Base-by-base conservation (phyloP, 176 grass and related monocot genomes). In the Eleusine indica region DNA sequence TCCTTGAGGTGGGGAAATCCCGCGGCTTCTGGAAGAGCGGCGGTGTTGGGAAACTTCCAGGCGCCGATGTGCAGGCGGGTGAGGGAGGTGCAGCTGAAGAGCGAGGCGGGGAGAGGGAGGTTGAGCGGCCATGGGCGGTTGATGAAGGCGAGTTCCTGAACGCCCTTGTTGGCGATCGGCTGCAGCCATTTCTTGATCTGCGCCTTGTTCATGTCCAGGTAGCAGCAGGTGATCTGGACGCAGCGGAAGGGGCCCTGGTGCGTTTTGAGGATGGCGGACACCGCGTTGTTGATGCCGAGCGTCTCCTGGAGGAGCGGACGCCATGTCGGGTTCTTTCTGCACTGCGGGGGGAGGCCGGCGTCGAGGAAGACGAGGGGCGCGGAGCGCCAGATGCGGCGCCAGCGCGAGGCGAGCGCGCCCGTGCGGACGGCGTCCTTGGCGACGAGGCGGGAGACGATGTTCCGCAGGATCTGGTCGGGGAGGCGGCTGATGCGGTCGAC, bases 401-500 rank as follows among this genome's bases (percentile, higher is more conserved):
- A 61, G 58, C 58, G 58, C n/a, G 58, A 61, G 58, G 58, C 58
- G 7, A 61, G 58, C 58, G 21, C 58, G 21, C n/a, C 21, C 8
- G 58, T 25, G 58, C n/a, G n/a, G n/a, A 22, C 56, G n/a, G 58
- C 58, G 58, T 61, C 58, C 58, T 10, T 25, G 58, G 58, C 58
- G 58, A 3, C 2, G 58, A 61, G 58, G 58, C 58, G n/a, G 58
- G 58, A 61, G 58, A 61, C 58, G 58, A 61, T 61, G 58, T 66
- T 66, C 12, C 29, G 63, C 12, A 66, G 63, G 63, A 22, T 10
- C 5, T n/a, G 17, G 68, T 73, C 70, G 70, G 70, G 44, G 70
- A 73, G 70, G 70, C n/a, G 0, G 70, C 70, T 73, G 70, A 73
- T 73, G 77, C 14, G 58, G 42, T 80, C 61, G 54, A 65, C 61